Conservation (phyloP, 1,139 yeast species). For the Debaryomyces udenii region DNA sequence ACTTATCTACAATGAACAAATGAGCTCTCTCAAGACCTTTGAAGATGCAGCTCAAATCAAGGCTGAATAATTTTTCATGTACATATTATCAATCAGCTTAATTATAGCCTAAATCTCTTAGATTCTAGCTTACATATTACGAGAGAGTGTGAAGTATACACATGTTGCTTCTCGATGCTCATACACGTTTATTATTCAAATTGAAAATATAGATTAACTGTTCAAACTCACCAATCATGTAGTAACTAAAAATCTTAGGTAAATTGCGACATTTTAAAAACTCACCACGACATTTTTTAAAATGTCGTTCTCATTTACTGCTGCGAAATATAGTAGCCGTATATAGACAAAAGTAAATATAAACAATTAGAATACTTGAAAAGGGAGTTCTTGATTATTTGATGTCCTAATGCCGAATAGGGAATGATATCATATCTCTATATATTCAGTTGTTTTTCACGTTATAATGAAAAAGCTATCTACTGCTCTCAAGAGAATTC, state of each 20-base stretch:
- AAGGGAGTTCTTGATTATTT: slow-evolving; percentile 13
- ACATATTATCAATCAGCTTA: too few species aligned
- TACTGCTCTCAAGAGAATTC: neutral
- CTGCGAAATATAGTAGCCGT: slow-evolving; percentile 2
- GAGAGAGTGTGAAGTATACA: too few species aligned
- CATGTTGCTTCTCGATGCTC: too few species aligned
- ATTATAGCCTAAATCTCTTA: too few species aligned
- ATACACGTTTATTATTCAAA: too few species aligned
- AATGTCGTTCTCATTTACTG: neutral
- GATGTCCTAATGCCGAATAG: slow-evolving; percentile 1
- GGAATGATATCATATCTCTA: slow-evolving; percentile 1
- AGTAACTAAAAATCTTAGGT: neutral
- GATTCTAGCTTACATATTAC: too few species aligned
- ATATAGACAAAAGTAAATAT: slow-evolving; percentile 20
- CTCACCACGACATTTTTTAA: neutral
- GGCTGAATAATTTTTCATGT: too few species aligned
- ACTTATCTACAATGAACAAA: too few species aligned
- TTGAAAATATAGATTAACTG: neutral
- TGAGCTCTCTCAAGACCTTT: too few species aligned
- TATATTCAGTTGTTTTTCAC: slow-evolving; percentile 1
- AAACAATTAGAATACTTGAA: slow-evolving; percentile 26
- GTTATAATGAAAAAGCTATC: neutral
- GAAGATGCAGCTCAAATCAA: too few species aligned
- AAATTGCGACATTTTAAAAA: neutral
- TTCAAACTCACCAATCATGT: slow-evolving; percentile 3